Evolutionary conservation across 768 basidiomycete species (phyloP), one percentile per base, ranked within the genome.

Genomic region (Gymnopilus dilepis): DNA sequence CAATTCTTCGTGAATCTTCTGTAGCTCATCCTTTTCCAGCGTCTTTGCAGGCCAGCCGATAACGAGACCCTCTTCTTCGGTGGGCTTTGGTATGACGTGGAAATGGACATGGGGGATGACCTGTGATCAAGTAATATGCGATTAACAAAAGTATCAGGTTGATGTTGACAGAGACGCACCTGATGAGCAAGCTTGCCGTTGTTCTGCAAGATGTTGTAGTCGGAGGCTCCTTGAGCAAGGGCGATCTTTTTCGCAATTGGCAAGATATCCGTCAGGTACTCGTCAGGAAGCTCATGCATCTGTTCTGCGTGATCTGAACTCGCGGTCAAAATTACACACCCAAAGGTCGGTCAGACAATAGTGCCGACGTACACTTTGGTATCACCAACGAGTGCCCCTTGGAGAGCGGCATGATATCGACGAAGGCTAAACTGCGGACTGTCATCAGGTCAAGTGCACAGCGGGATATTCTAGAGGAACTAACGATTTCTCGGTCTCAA

Each of bases 51-150:
- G 92, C 97, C 97, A 98, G 17, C 84, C 86, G 57, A 98, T 77
- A 12, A 86, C 86, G 26, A 99, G 82, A 4, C 97, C 97, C 66
- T 91, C 87, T 4, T 83, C 71, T 45, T 70, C 81, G n/a, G 75
- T 71, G 0, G 92, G 94, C 73, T 97, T 98, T 3, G 96, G 95
- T 63, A 98, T 96, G 67, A 98, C 82, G 69, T 98, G 95, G 77
- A 95, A 95, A 73, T 97, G 94, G 13, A 95, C 94, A 68, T 97
- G 95, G 57, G 88, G 84, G 26, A 97, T 94, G 54, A 84, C 79
- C 87, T 89, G 64, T 31, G 52, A 7, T 8, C 15, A 43, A 19
- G 34, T 9, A 8, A 41, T 13, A 26, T 13, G n/a, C 12, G 15
- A 28, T 26, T 22, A 28, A 28, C 41, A 47, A 7, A 17, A 19